Percentiles rank a stretch among this genome's conserved stretches.
Conservation (phyloP, 257 asterid species). For the Jacaranda copaia region DNA sequence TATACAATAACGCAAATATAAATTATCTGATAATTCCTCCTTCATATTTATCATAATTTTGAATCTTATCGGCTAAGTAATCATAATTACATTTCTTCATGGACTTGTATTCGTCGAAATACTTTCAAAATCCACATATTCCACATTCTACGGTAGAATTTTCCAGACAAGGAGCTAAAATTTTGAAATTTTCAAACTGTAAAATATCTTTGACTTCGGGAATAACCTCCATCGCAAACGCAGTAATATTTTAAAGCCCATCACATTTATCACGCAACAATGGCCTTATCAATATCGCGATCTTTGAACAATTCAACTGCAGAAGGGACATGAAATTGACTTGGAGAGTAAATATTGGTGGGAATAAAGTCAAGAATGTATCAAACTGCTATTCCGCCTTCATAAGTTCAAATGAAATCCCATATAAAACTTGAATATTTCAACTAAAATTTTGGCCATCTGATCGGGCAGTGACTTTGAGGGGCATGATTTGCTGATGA, state of each 20-base stretch:
- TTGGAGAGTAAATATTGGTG: constrained; percentile 33
- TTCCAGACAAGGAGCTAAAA: too few species aligned
- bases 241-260: background rate
- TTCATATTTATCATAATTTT: too few species aligned
- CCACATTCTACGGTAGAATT: too few species aligned
- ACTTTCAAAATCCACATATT: too few species aligned
- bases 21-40: too few species aligned
- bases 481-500: background rate
- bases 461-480: constrained; percentile 11
- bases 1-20: too few species aligned
- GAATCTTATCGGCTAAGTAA: too few species aligned
- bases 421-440: background rate
- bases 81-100: too few species aligned
- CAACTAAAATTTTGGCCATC: background rate
- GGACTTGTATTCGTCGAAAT: too few species aligned
- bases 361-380: constrained; percentile 34
- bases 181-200: background rate
- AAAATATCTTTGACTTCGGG: too few species aligned
- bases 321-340: constrained; percentile 6
- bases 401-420: background rate
- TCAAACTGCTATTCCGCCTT: background rate
- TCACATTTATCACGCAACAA: constrained; percentile 19
- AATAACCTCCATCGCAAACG: background rate
- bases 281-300: background rate
- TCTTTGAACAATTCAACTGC: constrained; percentile 27